phyloP scores from a whole-genome alignment of 2,329 filamentous ascomycete species.

The Myriosclerotinia scirpicola region DNA sequence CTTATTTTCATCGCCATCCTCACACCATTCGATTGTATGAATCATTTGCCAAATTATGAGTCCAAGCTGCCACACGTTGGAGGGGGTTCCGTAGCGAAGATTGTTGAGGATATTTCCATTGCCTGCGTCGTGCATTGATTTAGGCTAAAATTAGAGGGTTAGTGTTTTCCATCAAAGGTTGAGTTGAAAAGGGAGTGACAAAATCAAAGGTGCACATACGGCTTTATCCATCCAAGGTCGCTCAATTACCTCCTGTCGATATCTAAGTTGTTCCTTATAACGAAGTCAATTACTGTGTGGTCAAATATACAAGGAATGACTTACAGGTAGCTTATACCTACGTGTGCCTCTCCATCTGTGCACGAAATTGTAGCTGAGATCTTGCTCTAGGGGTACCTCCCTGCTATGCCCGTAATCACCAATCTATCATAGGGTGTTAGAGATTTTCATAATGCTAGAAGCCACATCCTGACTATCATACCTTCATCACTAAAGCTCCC shows the following conservation, averaged over 20 bases:
- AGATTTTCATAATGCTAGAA: not conserved
- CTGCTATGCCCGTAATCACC: not conserved
- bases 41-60: constrained; percentile 8
- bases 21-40: not conserved
- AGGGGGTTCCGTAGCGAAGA: constrained; percentile 8
- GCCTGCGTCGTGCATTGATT: not conserved
- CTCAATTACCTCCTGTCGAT: not conserved
- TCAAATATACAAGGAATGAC: not conserved
- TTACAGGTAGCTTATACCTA: constrained; percentile 5
- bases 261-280: constrained; percentile 16
- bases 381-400: constrained; percentile 3
- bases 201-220: not conserved
- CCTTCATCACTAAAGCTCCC: not conserved
- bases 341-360: not conserved
- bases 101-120: constrained; percentile 14
- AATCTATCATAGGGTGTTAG: constrained; percentile 4
- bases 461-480: not conserved
- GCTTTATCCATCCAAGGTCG: constrained; percentile 14
- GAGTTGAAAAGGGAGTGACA: not conserved
- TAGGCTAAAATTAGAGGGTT: not conserved
- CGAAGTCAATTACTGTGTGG: not conserved
- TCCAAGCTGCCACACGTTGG: constrained; percentile 17
- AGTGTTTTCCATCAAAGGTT: not conserved
- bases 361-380: not conserved
- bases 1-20: not conserved